A percentile compares a stretch with the other conserved stretches of the same genome.
Conservation (phyloP, 805 yeast genomes). For the Nematodospora valgi region DNA sequence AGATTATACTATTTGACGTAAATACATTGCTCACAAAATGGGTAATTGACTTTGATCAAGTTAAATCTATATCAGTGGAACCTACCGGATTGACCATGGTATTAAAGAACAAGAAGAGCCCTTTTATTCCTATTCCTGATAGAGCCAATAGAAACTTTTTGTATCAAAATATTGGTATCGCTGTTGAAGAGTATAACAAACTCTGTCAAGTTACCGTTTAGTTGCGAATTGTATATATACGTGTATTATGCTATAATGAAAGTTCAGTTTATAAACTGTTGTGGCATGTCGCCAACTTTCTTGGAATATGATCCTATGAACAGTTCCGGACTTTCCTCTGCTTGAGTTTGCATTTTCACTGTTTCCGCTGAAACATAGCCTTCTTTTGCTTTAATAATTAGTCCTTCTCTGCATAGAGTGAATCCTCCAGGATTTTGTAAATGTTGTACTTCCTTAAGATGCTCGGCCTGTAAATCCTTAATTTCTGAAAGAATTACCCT, state of each 20-base stretch:
- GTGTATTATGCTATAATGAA: not conserved
- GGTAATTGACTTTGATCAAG: constrained; percentile 61
- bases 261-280: constrained; percentile 5
- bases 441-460: constrained; percentile 1
- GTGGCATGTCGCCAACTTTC: constrained; percentile 38
- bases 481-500: constrained; percentile 51
- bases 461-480: constrained; percentile 2
- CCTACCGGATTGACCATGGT: constrained; percentile 73
- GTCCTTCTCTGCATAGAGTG: constrained; percentile 13
- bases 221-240: not conserved
- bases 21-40: constrained; percentile 62
- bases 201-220: constrained; percentile 47
- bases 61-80: constrained; percentile 72
- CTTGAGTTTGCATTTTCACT: constrained; percentile 56
- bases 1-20: constrained; percentile 66
- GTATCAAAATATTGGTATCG: constrained; percentile 70
- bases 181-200: constrained; percentile 78
- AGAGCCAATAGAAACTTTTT: constrained; percentile 57
- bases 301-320: constrained; percentile 46
- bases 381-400: constrained; percentile 44
- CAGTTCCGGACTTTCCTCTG: constrained; percentile 40
- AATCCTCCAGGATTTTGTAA: constrained; percentile 21
- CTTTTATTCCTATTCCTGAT: constrained; percentile 79
- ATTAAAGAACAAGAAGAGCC: constrained; percentile 47
- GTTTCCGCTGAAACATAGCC: constrained; percentile 34